phyloP scores from a whole-genome alignment of 768 basidiomycete species.

The Pleurotus ostreatus region DNA sequence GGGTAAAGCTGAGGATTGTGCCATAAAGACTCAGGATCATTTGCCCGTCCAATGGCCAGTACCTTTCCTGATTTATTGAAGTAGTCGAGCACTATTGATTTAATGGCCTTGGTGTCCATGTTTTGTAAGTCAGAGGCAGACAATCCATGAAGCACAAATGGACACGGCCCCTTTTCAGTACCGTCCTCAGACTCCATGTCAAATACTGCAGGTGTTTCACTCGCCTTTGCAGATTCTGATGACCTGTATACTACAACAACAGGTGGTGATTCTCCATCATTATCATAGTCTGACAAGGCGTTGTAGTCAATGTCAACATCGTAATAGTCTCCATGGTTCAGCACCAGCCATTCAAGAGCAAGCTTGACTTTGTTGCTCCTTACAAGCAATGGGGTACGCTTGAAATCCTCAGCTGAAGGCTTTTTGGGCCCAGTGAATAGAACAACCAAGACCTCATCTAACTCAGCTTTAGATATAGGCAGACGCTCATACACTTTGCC shows the following conservation, averaged over 20 bases:
- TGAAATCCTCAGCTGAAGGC: conserved; percentile 14
- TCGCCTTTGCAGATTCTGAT: background rate
- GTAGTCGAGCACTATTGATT: conserved; percentile 11
- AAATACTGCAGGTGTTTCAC: conserved; percentile 8
- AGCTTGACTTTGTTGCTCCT: conserved; percentile 14
- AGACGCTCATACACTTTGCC: conserved; percentile 17
- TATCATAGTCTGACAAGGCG: conserved; percentile 12
- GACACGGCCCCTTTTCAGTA: conserved; percentile 17
- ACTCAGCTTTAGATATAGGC: conserved; percentile 16
- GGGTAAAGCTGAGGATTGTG: conserved; percentile 21
- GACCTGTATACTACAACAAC: conserved; percentile 12
- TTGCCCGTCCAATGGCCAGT: conserved; percentile 17
- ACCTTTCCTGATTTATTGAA: conserved; percentile 13
- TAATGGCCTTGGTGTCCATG: background rate
- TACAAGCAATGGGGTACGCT: conserved; percentile 21
- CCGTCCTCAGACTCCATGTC: conserved; percentile 19
- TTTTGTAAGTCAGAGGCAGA: background rate
- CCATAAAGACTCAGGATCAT: conserved; percentile 17
- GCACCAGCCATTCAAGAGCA: conserved; percentile 23
- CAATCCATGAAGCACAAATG: conserved; percentile 18
- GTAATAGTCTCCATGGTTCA: conserved; percentile 22
- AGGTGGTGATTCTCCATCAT: conserved; percentile 9
- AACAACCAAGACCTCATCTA: conserved; percentile 17
- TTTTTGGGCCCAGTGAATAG: conserved; percentile 12
- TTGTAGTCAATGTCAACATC: conserved; percentile 19